Evolutionary conservation across 352 stramenopile species (phyloP), one percentile per base, ranked within the genome.

Genomic region (Peronospora belbahrii): DNA sequence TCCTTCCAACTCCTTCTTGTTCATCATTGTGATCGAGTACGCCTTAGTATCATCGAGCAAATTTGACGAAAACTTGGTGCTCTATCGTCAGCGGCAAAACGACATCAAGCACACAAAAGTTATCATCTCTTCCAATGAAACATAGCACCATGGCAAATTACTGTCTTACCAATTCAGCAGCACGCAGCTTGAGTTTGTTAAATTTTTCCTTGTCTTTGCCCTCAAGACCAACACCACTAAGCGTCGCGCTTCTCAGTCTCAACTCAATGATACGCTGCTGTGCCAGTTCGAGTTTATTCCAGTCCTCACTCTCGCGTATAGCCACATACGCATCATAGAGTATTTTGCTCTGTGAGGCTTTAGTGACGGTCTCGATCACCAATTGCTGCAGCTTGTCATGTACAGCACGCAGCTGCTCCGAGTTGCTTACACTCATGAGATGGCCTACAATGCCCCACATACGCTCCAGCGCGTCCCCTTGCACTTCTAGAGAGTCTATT

Each of bases 341-440:
- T 24, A 75, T 62, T 56, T 94, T 88, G 62, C 74, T 96, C 75
- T 98, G 95, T 15, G 78, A 85, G 20, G 95, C 80, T 44, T 94
- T 77, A 13, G 88, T 97, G 40, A 96, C 84, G 0, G 87, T 85
- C 72, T 96, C 52, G 28, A 98, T 94, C 20, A 98, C 88, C 27
- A 96, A 80, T 48, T 96, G 90, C 59, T 92, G 79, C 56, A 97
- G 83, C 25, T 85, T 59, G 59, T 97, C 86, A 64, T 98, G 94
- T 11, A 88, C 94, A n/a, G 79, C 56, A 27, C 96, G 78, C 15
- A 99, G 66, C 42, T 95, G 90, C 4, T 97, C 85, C 35, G 81
- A 95, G 70, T 98, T 98, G 61, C 95, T 93, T 18, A 98, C 95
- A 36, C 92, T 97, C 65, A 97, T 97, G 33, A 99, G 79, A 70